A percentile compares a stretch with the other conserved stretches of the same genome.
Conservation (phyloP, 2,329 filamentous ascomycete species). For the Aureobasidium sp. region DNA sequence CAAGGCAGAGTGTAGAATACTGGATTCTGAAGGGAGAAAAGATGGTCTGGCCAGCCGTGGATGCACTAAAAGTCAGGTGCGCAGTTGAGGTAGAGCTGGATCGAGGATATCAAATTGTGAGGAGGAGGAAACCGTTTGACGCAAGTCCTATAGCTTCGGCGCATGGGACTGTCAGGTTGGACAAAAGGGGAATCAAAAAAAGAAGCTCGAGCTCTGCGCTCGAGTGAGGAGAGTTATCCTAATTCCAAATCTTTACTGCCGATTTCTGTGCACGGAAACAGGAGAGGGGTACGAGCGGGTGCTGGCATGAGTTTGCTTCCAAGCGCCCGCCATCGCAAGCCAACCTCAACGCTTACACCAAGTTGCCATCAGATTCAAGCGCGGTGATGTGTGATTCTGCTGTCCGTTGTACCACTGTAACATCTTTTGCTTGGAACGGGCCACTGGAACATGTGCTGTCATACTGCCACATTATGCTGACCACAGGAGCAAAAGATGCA, state of each 20-base stretch:
- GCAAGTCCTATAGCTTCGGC: conserved; percentile 23
- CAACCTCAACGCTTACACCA: background rate
- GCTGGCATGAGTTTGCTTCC: background rate
- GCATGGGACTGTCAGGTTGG: background rate
- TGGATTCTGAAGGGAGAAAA: conserved; percentile 81
- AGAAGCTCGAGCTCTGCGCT: conserved; percentile 1
- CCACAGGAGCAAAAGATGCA: background rate
- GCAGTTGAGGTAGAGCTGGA: conserved; percentile 84
- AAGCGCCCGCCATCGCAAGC: background rate
- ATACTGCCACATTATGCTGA: background rate
- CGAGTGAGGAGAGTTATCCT: background rate
- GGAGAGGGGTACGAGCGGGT: background rate
- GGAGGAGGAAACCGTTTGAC: conserved; percentile 43
- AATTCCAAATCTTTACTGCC: background rate
- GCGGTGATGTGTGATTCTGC: background rate
- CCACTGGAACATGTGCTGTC: background rate
- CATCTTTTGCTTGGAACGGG: background rate
- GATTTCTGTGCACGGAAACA: background rate
- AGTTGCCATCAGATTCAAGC: background rate
- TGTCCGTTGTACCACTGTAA: background rate
- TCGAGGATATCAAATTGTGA: conserved; percentile 70
- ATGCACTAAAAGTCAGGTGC: conserved; percentile 71
- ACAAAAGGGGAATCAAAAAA: conserved; percentile 6
- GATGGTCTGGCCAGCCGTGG: conserved; percentile 85
- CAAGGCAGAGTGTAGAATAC: conserved; percentile 63